A percentile compares a stretch with the other conserved stretches of the same genome.
Conservation (phyloP, 2,329 filamentous ascomycete species). For the Polytolypa hystricis region DNA sequence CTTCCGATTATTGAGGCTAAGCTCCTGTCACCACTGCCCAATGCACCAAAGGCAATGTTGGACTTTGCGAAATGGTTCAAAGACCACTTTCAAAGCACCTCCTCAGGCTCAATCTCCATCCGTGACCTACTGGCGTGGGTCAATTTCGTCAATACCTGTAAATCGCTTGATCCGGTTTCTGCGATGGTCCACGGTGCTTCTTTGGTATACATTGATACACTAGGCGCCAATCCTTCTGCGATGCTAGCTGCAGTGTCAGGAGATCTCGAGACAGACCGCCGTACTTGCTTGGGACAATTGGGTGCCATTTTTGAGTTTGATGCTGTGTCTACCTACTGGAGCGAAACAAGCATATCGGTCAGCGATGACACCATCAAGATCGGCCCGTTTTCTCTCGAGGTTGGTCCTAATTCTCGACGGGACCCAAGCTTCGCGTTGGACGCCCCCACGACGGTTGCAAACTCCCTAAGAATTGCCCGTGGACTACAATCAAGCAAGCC, state of each 20-base stretch:
- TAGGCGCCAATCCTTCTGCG: constrained; percentile 89
- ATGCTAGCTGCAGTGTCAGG: constrained; percentile 62
- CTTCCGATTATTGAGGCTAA: constrained; percentile 76
- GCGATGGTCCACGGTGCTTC: constrained; percentile 73
- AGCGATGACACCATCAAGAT: constrained; percentile 49
- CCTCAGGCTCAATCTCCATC: constrained; percentile 71
- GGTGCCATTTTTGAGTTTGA: constrained; percentile 55
- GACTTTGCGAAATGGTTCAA: constrained; percentile 92
- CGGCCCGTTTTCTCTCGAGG: constrained; percentile 61
- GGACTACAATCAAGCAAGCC: constrained; percentile 83
- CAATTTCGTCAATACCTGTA: constrained; percentile 69
- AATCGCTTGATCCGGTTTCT: constrained; percentile 37
- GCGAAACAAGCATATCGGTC: constrained; percentile 48
- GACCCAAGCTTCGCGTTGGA: constrained; percentile 65
- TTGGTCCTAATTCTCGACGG: constrained; percentile 37
- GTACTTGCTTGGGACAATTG: constrained; percentile 62
- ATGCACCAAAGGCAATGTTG: constrained; percentile 60
- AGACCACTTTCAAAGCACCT: constrained; percentile 61
- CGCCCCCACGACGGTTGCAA: constrained; percentile 79
- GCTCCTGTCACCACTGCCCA: constrained; percentile 45
- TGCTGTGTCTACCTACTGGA: constrained; percentile 54
- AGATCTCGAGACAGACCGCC: constrained; percentile 59
- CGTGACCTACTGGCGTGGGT: constrained; percentile 91
- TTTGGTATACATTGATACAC: constrained; percentile 89
- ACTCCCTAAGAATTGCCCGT: constrained; percentile 81